phyloP scores from a whole-genome alignment of 148 eudicot genomes.

The Talinum fruticosum region DNA sequence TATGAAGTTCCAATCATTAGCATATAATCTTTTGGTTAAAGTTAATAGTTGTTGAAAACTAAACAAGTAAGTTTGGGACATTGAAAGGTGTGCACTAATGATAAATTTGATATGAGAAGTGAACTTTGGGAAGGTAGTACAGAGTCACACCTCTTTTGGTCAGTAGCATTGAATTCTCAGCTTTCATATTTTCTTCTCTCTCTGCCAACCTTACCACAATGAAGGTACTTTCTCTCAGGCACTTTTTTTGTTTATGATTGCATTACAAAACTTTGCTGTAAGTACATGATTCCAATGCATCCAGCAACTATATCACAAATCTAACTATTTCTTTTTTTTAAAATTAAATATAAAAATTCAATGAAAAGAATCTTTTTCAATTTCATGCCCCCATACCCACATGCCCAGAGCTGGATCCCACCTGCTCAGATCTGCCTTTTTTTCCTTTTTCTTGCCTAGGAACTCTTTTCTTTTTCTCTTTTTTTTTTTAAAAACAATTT shows the following conservation, averaged over 20 bases:
- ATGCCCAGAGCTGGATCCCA: conserved; percentile 45
- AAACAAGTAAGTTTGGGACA: no score
- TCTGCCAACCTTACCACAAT: background rate
- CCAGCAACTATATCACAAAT: background rate
- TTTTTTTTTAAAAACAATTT: background rate
- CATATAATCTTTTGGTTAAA: no score
- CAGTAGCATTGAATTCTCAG: background rate
- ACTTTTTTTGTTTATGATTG: background rate
- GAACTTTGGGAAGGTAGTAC: background rate
- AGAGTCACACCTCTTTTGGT: background rate
- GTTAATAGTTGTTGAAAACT: no score
- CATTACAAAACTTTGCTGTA: background rate
- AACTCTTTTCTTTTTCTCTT: background rate
- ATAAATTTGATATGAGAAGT: background rate
- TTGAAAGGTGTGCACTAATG: background rate
- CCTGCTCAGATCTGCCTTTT: conserved; percentile 37
- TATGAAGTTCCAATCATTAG: no score
- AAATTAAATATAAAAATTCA: background rate
- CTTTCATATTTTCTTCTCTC: background rate
- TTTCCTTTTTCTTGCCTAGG: background rate
- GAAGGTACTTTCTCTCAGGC: background rate
- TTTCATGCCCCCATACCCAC: conserved; percentile 38
- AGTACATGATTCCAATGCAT: conserved; percentile 9
- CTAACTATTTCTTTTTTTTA: background rate
- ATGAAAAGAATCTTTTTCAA: conserved; percentile 35